A percentile compares a stretch with the other conserved stretches of the same genome.
These are phyloP conservation scores for Ophiorrhiza pumila DNA, from an alignment of 257 asterid genomes.

Conservation along the genomic window DNA sequence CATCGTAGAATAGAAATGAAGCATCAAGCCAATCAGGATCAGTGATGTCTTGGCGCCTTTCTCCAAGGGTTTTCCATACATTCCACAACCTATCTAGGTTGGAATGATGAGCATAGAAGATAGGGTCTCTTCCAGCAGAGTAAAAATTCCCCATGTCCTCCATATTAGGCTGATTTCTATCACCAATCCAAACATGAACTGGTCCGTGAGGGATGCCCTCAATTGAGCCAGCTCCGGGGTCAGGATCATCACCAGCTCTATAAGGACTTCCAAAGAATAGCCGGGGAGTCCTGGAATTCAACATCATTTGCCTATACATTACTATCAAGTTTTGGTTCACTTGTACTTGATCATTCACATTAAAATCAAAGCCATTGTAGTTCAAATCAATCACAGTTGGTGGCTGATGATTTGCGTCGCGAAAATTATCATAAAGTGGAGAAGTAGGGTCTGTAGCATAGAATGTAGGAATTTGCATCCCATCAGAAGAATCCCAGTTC, in stretches of 20 bases:
- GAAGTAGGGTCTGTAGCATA: constrained; percentile 49
- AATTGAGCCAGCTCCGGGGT: constrained; percentile 58
- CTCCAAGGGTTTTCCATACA: constrained; percentile 68
- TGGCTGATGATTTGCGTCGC: constrained; percentile 68
- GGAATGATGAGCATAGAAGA: constrained; percentile 73
- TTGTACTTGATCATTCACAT: too few relatives aligned
- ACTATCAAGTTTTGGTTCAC: constrained; percentile 37
- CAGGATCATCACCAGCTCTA: constrained; percentile 60
- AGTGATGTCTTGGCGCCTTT: constrained; percentile 53
- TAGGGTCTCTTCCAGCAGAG: constrained; percentile 76
- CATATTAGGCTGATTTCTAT: constrained; percentile 49
- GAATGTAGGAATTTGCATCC: constrained; percentile 54
- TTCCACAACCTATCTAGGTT: constrained; percentile 72
- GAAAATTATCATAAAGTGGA: constrained; percentile 48
- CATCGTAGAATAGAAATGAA: constrained; percentile 65
- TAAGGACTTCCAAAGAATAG: constrained; percentile 65
- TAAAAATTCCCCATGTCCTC: constrained; percentile 85
- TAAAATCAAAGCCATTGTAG: constrained; percentile 35
- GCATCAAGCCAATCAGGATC: constrained; percentile 60
- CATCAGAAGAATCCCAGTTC: constrained; percentile 70
- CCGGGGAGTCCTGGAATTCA: constrained; percentile 43
- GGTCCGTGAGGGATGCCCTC: constrained; percentile 67
- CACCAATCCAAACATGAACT: constrained; percentile 77
- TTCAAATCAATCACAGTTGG: constrained; percentile 55
- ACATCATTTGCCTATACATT: constrained; percentile 75